Percentiles rank a stretch among this genome's conserved stretches.
Evolutionary conservation across 176 grass and related monocot species (phyloP).

Genomic region (Themeda triandra): DNA sequence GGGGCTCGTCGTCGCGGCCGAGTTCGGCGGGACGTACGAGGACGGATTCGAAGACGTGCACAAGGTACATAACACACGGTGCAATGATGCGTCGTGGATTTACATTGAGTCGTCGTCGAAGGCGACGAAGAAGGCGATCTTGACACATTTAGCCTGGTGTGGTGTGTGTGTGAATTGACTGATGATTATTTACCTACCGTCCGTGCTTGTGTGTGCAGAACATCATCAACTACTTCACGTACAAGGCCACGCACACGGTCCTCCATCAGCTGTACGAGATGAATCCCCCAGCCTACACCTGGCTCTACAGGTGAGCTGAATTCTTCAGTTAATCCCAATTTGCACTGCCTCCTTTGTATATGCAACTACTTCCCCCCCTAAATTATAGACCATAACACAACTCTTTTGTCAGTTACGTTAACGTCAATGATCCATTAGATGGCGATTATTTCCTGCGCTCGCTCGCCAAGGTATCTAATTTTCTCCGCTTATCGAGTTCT

Average conservation of each 20-base stretch:
- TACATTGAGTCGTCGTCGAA: neutral
- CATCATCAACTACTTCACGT: slow-evolving; percentile 89
- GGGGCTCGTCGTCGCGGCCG: slow-evolving; percentile 39
- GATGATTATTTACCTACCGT: neutral
- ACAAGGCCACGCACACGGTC: slow-evolving; percentile 89
- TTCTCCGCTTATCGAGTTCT: neutral
- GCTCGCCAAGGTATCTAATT: slow-evolving; percentile 55
- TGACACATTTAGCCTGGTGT: neutral
- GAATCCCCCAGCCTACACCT: slow-evolving; percentile 79
- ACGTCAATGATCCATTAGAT: slow-evolving; percentile 47
- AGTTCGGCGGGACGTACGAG: slow-evolving; percentile 61
- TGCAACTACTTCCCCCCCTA: no score
- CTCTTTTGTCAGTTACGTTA: slow-evolving; percentile 53
- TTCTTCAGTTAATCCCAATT: neutral
- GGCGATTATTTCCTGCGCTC: slow-evolving; percentile 64
- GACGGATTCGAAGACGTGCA: slow-evolving; percentile 61
- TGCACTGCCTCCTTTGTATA: no score
- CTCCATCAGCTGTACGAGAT: slow-evolving; percentile 95
- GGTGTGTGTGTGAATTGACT: neutral
- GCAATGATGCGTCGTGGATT: neutral
- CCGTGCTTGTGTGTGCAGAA: slow-evolving; percentile 45
- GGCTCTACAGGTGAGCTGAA: slow-evolving; percentile 66
- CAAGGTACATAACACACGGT: slow-evolving; percentile 15
- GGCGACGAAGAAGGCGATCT: neutral
- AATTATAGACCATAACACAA: neutral